Percentiles rank a stretch among this genome's conserved stretches.
Evolutionary conservation across 192 early-diverging fungal species (phyloP).

Genomic region (Coemansia sp.): DNA sequence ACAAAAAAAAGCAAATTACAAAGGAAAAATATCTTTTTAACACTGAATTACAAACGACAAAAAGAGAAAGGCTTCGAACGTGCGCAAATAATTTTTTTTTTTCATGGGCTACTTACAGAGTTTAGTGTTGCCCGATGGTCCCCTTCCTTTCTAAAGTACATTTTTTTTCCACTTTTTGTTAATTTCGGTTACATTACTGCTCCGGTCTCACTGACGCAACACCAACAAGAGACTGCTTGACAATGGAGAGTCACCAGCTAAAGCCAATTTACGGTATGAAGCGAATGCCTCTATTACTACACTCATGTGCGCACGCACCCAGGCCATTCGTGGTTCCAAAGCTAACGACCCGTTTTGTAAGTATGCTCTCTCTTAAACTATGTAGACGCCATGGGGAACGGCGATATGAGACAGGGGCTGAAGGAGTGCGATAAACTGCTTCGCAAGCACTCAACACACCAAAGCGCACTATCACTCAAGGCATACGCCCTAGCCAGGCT

Average conservation of each 20-base stretch:
- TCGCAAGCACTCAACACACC: slow-evolving; percentile 40
- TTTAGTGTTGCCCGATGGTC: background rate
- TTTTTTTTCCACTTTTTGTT: background rate
- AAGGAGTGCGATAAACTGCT: slow-evolving; percentile 38
- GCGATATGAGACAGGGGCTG: slow-evolving; percentile 25
- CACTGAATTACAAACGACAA: background rate
- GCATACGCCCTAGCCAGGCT: slow-evolving; percentile 68
- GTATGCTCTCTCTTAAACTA: background rate
- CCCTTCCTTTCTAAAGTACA: background rate
- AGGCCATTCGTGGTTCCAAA: background rate
- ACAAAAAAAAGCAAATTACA: background rate
- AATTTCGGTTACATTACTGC: background rate
- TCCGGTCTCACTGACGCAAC: background rate
- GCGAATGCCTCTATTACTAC: background rate
- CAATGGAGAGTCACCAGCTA: slow-evolving; percentile 45
- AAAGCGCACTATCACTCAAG: slow-evolving; percentile 70
- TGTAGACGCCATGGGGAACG: slow-evolving; percentile 37
- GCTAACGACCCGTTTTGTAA: background rate
- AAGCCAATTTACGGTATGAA: slow-evolving; percentile 40
- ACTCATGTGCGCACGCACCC: no score
- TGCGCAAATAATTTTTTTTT: background rate
- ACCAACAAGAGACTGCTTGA: background rate
- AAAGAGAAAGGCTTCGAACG: background rate
- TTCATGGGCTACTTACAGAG: background rate
- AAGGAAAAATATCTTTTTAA: background rate